These are phyloP conservation scores for Collybiopsis confluens DNA, from an alignment of 768 basidiomycete genomes.

Conservation along the genomic window DNA sequence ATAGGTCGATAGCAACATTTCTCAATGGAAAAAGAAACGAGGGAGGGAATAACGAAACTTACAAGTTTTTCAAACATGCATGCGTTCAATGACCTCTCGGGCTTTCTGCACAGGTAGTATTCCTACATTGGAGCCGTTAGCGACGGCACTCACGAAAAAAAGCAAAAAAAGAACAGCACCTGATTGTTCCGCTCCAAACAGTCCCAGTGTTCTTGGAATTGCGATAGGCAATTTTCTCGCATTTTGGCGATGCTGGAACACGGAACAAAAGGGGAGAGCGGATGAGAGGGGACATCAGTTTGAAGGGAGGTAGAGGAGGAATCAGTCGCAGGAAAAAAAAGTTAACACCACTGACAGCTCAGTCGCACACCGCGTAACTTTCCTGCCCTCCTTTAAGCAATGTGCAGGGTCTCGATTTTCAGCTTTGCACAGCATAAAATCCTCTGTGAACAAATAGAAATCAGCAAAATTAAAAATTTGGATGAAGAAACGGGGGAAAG, in stretches of 20 bases:
- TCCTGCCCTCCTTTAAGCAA: conserved; percentile 92
- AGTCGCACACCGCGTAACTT: conserved; percentile 91
- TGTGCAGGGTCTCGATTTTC: conserved; percentile 88
- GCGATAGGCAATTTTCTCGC: conserved; percentile 81
- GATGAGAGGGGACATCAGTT: not conserved
- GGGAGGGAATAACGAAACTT: conserved; percentile 27
- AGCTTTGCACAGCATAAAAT: conserved; percentile 96
- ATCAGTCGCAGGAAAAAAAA: not conserved
- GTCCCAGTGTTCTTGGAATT: conserved; percentile 91
- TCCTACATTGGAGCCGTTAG: conserved; percentile 57
- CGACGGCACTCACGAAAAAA: not conserved
- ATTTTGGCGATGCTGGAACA: conserved; percentile 79
- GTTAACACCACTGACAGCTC: conserved; percentile 69
- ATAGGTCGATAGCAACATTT: not conserved
- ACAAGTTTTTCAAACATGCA: conserved; percentile 98
- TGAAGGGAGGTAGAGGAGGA: not conserved
- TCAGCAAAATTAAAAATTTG: not conserved
- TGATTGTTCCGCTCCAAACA: conserved; percentile 96
- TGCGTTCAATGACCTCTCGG: conserved; percentile 81
- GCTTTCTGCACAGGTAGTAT: conserved; percentile 84
- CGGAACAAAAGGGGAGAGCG: not conserved
- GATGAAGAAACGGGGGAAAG: not conserved
- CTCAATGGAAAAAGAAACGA: conserved; percentile 24
- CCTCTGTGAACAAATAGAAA: conserved; percentile 48
- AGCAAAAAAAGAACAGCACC: conserved; percentile 35